These are phyloP conservation scores for Spathaspora jeffriesii DNA, from an alignment of 1,139 yeast genomes.

Conservation along the genomic window DNA sequence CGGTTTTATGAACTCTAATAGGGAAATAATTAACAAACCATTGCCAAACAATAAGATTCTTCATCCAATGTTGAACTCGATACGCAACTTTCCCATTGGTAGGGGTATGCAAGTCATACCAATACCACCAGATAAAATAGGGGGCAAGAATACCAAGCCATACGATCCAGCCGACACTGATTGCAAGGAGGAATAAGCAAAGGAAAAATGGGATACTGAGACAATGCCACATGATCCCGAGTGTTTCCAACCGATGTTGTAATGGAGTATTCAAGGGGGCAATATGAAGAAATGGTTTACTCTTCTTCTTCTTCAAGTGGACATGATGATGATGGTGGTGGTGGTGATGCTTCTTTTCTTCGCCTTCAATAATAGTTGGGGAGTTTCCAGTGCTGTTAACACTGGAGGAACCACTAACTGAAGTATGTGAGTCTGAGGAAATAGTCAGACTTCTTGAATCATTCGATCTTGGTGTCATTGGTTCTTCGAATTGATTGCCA, in stretches of 20 bases:
- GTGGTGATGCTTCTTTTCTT: not conserved
- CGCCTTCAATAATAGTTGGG: not conserved
- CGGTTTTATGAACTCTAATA: conserved; percentile 67
- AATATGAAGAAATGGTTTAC: conserved; percentile 25
- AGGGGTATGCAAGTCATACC: conserved; percentile 61
- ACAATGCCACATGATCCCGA: conserved; percentile 77
- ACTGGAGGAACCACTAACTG: not conserved
- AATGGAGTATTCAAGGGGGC: conserved; percentile 61
- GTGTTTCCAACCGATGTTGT: conserved; percentile 63
- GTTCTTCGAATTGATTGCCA: not conserved
- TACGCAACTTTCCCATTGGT: conserved; percentile 69
- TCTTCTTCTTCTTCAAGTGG: conserved; percentile 3
- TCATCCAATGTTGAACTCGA: conserved; percentile 58
- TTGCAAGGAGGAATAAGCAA: conserved; percentile 51
- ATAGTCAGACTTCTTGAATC: not conserved
- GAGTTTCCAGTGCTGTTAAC: not conserved
- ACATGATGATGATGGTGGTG: not conserved
- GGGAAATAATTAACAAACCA: conserved; percentile 83
- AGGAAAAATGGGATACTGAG: conserved; percentile 65
- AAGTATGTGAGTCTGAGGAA: not conserved
- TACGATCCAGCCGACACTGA: conserved; percentile 64
- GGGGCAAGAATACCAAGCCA: conserved; percentile 67
- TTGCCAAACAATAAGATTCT: conserved; percentile 66
- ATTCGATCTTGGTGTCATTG: not conserved
- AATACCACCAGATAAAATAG: conserved; percentile 61